Evolutionary conservation across 202 grass and related monocot species (phyloP).

Genomic region (Schoenoplectus tabernaemontani): DNA sequence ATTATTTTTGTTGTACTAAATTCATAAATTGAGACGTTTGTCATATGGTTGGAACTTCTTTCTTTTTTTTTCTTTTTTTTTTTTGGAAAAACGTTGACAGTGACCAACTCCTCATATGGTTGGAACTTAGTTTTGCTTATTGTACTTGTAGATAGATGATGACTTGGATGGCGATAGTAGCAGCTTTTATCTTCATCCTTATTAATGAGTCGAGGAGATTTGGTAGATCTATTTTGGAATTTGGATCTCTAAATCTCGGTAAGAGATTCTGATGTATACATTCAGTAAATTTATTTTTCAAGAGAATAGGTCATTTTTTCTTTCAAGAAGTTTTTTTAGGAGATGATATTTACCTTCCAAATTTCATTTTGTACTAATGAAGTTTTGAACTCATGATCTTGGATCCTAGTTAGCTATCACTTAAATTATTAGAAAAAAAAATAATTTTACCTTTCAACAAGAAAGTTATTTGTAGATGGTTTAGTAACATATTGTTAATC

Average conservation of each 20-base stretch:
- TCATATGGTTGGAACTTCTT: no score
- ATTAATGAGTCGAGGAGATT: conserved; percentile 33
- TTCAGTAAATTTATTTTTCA: neutral
- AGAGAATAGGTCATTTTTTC: neutral
- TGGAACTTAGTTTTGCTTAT: conserved; percentile 44
- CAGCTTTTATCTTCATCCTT: conserved; percentile 31
- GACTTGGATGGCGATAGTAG: conserved; percentile 49
- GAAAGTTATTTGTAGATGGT: no score
- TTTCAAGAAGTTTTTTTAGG: neutral
- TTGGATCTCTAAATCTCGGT: conserved; percentile 24
- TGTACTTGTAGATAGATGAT: conserved; percentile 96
- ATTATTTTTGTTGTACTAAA: conserved; percentile 26
- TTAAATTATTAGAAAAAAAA: no score
- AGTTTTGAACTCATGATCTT: no score
- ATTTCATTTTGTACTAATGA: no score
- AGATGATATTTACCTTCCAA: no score
- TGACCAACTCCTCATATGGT: no score
- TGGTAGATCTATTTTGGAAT: conserved; percentile 19
- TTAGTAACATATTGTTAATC: no score
- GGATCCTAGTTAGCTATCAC: no score
- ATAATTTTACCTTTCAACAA: no score
- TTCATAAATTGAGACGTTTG: conserved; percentile 12
- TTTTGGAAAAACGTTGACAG: no score
- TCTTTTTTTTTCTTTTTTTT: no score
- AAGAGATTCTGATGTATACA: neutral